Conservation (phyloP, 2,329 filamentous ascomycete species). For the Juglanconis oblonga region DNA sequence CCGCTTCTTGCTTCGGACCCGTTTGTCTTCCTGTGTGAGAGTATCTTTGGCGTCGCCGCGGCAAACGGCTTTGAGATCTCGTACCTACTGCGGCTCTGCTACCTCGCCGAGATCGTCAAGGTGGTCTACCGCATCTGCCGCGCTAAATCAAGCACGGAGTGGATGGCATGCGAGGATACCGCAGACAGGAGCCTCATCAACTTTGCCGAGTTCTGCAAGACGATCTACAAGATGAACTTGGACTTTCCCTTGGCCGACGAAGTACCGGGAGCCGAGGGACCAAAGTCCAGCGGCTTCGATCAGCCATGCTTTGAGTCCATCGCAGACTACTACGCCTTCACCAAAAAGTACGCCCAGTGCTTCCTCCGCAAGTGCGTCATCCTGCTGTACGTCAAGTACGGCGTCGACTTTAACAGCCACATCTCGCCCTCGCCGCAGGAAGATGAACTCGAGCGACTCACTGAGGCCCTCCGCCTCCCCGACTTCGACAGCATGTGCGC, state of each 20-base stretch:
- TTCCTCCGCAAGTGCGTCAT: conserved; percentile 86
- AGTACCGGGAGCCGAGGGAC: conserved; percentile 20
- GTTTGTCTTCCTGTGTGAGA: conserved; percentile 80
- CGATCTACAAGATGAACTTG: conserved; percentile 43
- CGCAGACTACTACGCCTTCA: conserved; percentile 55
- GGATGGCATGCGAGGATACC: conserved; percentile 21
- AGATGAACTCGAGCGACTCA: conserved; percentile 79
- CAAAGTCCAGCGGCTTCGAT: conserved; percentile 47
- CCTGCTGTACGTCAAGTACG: conserved; percentile 82
- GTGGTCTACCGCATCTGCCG: conserved; percentile 61
- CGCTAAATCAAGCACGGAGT: conserved; percentile 47
- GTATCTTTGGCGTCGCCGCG: conserved; percentile 66
- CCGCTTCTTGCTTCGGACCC: conserved; percentile 67
- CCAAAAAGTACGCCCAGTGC: conserved; percentile 80
- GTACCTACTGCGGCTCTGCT: conserved; percentile 81
- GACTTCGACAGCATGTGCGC: conserved; percentile 75
- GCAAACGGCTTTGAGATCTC: conserved; percentile 70
- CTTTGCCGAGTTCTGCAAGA: conserved; percentile 54
- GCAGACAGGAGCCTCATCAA: conserved; percentile 46
- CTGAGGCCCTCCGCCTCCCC: conserved; percentile 71
- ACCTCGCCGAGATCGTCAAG: conserved; percentile 87
- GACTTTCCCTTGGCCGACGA: conserved; percentile 31
- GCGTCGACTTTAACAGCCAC: conserved; percentile 78
- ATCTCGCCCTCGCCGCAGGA: conserved; percentile 61
- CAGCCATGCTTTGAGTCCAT: conserved; percentile 54